These are phyloP conservation scores for Balansia obtecta DNA, from an alignment of 2,329 filamentous ascomycete species.

Conservation along the genomic window DNA sequence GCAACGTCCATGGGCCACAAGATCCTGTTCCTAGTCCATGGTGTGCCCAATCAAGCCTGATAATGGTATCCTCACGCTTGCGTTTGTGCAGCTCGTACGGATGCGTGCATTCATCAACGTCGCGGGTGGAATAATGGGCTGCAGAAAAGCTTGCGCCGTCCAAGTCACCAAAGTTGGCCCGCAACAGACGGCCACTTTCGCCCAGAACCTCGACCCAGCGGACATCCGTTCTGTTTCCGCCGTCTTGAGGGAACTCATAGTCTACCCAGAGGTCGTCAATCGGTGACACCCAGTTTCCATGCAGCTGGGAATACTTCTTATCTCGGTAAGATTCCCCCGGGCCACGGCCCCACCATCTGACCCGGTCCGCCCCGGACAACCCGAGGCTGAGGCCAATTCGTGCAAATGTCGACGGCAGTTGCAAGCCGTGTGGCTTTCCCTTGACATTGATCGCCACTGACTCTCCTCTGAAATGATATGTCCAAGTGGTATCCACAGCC, in stretches of 20 bases:
- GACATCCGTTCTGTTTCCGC: slow-evolving; percentile 51
- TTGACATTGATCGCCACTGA: slow-evolving; percentile 37
- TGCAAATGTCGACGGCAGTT: slow-evolving; percentile 44
- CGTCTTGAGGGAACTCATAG: slow-evolving; percentile 59
- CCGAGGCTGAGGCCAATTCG: slow-evolving; percentile 48
- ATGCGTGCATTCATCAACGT: slow-evolving; percentile 42
- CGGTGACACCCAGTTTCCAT: slow-evolving; percentile 37
- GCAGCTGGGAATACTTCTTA: slow-evolving; percentile 46
- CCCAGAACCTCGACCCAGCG: slow-evolving; percentile 41
- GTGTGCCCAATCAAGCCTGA: slow-evolving; percentile 48
- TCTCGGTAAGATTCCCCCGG: slow-evolving; percentile 55
- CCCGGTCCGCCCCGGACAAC: slow-evolving; percentile 24
- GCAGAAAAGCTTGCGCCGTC: slow-evolving; percentile 44
- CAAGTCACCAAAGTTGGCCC: slow-evolving; percentile 32
- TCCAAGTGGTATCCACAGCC: slow-evolving; percentile 36
- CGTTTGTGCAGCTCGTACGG: slow-evolving; percentile 45
- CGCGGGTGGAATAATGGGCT: slow-evolving; percentile 39
- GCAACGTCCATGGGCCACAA: slow-evolving; percentile 45
- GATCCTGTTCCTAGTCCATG: slow-evolving; percentile 51
- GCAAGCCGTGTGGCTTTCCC: slow-evolving; percentile 32
- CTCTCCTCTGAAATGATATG: slow-evolving; percentile 40
- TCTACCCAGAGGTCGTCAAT: slow-evolving; percentile 42
- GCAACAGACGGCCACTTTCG: slow-evolving; percentile 23
- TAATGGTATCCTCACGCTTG: slow-evolving; percentile 36
- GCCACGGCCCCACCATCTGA: slow-evolving; percentile 55